Conservation (phyloP, 106 monocot genomes). For the Gastrodia elata region DNA sequence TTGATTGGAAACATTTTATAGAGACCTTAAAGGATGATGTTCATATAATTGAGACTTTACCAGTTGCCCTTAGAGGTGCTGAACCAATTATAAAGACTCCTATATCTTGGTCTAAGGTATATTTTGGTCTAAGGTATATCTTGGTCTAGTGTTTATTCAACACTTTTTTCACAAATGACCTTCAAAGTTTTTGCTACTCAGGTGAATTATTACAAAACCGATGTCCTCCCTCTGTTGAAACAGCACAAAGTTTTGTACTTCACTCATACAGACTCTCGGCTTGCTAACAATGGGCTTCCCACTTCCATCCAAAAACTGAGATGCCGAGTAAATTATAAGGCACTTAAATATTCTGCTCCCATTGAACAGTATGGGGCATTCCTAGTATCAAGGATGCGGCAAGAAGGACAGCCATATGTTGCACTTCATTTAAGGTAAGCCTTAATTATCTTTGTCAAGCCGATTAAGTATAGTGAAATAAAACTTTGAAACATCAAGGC, state of each 20-base stretch:
- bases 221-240: slow-evolving; percentile 72
- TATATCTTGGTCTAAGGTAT: slow-evolving; percentile 97
- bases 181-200: no score
- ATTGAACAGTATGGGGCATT: slow-evolving; percentile 66
- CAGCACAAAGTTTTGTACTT: slow-evolving; percentile 85
- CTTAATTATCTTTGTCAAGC: neutral
- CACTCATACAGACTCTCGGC: slow-evolving; percentile 89
- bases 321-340: slow-evolving; percentile 81
- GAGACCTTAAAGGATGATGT: slow-evolving; percentile 77
- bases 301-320: slow-evolving; percentile 83
- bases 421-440: slow-evolving; percentile 86
- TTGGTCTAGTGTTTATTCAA: neutral
- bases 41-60: slow-evolving; percentile 64
- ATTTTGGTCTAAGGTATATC: neutral
- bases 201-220: slow-evolving; percentile 80
- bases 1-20: slow-evolving; percentile 93
- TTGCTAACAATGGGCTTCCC: slow-evolving; percentile 90
- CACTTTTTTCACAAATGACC: no score
- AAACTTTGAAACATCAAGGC: no score
- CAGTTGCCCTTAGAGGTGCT: slow-evolving; percentile 34
- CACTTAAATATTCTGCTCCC: slow-evolving; percentile 63
- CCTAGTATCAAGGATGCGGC: slow-evolving; percentile 68
- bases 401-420: slow-evolving; percentile 68
- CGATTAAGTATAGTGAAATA: no score
- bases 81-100: slow-evolving; percentile 67